A percentile compares a stretch with the other conserved stretches of the same genome.
phyloP scores from a whole-genome alignment of 805 yeast species.

The Tetrapisispora nanseiensis region DNA sequence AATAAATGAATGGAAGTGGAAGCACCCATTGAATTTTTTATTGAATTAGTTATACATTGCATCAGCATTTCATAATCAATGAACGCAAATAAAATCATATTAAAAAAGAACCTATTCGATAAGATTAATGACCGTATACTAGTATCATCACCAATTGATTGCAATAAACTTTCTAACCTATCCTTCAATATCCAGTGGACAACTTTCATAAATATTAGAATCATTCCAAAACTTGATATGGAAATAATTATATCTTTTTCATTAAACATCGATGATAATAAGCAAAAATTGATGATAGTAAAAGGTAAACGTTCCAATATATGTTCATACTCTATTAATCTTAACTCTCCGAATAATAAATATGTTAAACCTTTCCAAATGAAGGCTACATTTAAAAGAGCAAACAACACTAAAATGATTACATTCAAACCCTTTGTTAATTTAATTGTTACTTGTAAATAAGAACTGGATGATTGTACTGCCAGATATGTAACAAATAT shows the following conservation, averaged over 20 bases:
- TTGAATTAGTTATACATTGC: slow-evolving; percentile 39
- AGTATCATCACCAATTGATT: slow-evolving; percentile 30
- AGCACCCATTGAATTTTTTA: slow-evolving; percentile 12
- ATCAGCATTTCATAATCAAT: slow-evolving; percentile 46
- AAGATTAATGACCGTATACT: slow-evolving; percentile 24
- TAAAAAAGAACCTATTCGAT: slow-evolving; percentile 34
- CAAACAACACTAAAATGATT: slow-evolving; percentile 36
- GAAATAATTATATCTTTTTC: slow-evolving; percentile 36
- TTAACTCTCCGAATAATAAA: slow-evolving; percentile 61
- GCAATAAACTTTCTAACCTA: slow-evolving; percentile 40
- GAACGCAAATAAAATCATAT: slow-evolving; percentile 36
- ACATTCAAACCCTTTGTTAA: slow-evolving; percentile 42
- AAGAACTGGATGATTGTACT: slow-evolving; percentile 20
- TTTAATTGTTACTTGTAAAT: slow-evolving; percentile 37
- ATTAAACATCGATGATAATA: slow-evolving; percentile 46
- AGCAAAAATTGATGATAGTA: slow-evolving; percentile 51
- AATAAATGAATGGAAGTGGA: slow-evolving; percentile 48
- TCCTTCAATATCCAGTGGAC: slow-evolving; percentile 63
- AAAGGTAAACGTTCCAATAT: slow-evolving; percentile 56
- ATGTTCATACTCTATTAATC: slow-evolving; percentile 70
- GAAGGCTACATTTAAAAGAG: slow-evolving; percentile 30
- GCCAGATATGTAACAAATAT: slow-evolving; percentile 17
- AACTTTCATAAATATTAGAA: slow-evolving; percentile 46
- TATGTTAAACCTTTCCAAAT: slow-evolving; percentile 42
- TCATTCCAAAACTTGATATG: slow-evolving; percentile 31